Evolutionary conservation across 306 rosid genomes (phyloP).

Genomic region (Inga leiocalycina): DNA sequence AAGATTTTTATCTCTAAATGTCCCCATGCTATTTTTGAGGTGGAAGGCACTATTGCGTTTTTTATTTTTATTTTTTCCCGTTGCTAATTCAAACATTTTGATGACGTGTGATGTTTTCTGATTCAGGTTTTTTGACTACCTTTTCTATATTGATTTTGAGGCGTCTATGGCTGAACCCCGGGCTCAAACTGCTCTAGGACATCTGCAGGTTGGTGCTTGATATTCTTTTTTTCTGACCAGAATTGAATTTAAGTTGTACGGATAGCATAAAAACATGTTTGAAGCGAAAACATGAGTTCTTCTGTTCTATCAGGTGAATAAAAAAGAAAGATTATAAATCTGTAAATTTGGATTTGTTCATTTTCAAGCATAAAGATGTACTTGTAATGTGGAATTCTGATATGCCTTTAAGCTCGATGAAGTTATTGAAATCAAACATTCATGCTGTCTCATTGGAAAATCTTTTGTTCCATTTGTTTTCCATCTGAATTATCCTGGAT

Average conservation of each 20-base stretch:
- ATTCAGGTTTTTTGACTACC: slow-evolving; percentile 58
- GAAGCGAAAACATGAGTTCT: background rate
- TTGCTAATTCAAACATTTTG: slow-evolving; percentile 23
- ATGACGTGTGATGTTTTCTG: slow-evolving; percentile 1
- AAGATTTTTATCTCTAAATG: background rate
- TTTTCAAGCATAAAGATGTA: background rate
- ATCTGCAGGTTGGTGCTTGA: slow-evolving; percentile 52
- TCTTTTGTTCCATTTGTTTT: no score
- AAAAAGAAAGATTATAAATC: background rate
- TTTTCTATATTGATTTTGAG: slow-evolving; percentile 61
- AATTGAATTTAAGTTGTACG: slow-evolving; percentile 8
- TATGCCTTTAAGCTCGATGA: no score
- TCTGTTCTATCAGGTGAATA: background rate
- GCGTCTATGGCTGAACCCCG: slow-evolving; percentile 66
- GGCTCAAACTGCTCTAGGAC: slow-evolving; percentile 56
- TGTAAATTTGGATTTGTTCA: background rate
- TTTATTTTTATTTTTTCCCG: background rate
- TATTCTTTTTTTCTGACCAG: slow-evolving; percentile 21
- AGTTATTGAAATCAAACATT: no score
- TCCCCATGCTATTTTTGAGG: background rate
- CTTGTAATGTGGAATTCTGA: background rate
- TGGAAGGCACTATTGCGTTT: background rate
- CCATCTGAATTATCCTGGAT: no score
- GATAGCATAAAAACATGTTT: background rate
- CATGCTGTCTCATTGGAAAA: no score